These are phyloP conservation scores for Annulohypoxylon stygium DNA, from an alignment of 495 filamentous ascomycete species.

Conservation along the genomic window DNA sequence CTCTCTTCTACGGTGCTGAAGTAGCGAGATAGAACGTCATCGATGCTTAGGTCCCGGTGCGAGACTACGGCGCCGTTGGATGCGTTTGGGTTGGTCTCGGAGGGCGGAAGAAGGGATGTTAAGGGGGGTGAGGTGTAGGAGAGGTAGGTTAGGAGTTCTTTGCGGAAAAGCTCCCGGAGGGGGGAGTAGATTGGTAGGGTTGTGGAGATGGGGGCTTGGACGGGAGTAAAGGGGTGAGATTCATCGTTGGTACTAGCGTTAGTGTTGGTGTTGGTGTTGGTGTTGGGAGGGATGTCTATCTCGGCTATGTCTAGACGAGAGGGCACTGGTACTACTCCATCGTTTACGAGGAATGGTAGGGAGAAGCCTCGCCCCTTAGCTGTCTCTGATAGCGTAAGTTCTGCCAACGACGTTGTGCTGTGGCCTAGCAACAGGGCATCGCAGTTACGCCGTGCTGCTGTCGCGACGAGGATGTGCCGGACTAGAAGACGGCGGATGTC, in stretches of 20 bases:
- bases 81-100: not conserved
- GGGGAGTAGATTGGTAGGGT: conserved; percentile 70
- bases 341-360: conserved; percentile 82
- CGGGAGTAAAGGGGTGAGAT: not conserved
- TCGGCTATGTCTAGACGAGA: conserved; percentile 52
- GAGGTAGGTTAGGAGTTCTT: conserved; percentile 77
- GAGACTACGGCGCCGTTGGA: conserved; percentile 62
- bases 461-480: conserved; percentile 75
- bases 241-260: not conserved
- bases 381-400: conserved; percentile 85
- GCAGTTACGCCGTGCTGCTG: conserved; percentile 71
- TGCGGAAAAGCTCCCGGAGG: conserved; percentile 83
- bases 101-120: conserved; percentile 58
- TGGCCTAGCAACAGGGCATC: conserved; percentile 83
- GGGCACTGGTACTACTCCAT: conserved; percentile 74
- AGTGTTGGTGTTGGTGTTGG: not conserved
- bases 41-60: conserved; percentile 85
- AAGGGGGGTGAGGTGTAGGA: conserved; percentile 66
- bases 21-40: conserved; percentile 89
- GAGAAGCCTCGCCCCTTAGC: conserved; percentile 90
- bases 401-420: conserved; percentile 87
- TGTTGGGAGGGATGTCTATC: not conserved
- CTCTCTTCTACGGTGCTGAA: conserved; percentile 87
- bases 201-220: not conserved
- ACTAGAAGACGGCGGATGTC: conserved; percentile 79